phyloP scores from a whole-genome alignment of 331 rosid genomes.

The Erythrophleum ivorense region DNA sequence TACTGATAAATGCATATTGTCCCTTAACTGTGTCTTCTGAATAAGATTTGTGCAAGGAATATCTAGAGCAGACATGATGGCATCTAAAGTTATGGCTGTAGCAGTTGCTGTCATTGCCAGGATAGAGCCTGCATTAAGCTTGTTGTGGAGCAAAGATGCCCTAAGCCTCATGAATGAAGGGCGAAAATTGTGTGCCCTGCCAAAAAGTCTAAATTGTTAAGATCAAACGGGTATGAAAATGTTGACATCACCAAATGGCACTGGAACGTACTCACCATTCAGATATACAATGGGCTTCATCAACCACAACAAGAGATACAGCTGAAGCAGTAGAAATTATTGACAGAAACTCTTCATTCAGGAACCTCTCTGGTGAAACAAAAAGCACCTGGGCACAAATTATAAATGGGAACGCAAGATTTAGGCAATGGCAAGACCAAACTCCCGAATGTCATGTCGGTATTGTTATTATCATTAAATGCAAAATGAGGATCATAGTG shows the following conservation, averaged over 20 bases:
- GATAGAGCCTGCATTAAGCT: conserved; percentile 69
- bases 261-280: conserved; percentile 77
- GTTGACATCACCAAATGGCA: conserved; percentile 25
- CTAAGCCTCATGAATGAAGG: conserved; percentile 94
- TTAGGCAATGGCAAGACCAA: conserved; percentile 1
- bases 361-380: conserved; percentile 94
- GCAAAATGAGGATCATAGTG: conserved; percentile 7
- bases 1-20: conserved; percentile 75
- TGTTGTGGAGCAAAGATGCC: conserved; percentile 75
- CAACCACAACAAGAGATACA: conserved; percentile 85
- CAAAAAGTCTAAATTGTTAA: conserved; percentile 32
- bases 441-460: background rate
- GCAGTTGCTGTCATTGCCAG: conserved; percentile 99
- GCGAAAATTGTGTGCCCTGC: conserved; percentile 96
- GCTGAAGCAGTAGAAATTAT: conserved; percentile 57
- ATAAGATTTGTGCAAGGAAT: conserved; percentile 74
- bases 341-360: conserved; percentile 78
- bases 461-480: conserved; percentile 16
- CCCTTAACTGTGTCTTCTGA: conserved; percentile 65
- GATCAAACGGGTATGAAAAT: conserved; percentile 30
- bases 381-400: conserved; percentile 75
- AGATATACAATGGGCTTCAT: conserved; percentile 95
- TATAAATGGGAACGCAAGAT: conserved; percentile 35
- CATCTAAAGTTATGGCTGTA: conserved; percentile 75
- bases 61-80: conserved; percentile 83